Evolutionary conservation across 2,329 filamentous ascomycete species (phyloP).

Genomic region (Fusarium aywerte): DNA sequence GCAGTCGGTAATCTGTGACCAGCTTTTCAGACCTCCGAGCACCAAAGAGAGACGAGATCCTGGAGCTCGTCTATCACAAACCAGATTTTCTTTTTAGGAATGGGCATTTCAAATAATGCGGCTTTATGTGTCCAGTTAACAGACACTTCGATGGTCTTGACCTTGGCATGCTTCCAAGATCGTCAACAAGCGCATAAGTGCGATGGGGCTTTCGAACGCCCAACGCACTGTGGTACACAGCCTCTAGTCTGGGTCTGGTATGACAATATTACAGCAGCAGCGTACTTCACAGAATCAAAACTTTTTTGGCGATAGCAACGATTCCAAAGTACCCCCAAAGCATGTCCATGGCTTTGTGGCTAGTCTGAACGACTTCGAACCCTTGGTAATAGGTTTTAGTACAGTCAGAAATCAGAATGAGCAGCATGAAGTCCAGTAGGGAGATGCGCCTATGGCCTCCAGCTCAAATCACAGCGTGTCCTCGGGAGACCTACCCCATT

Average conservation of each 20-base stretch:
- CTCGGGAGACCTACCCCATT: slow-evolving; percentile 2
- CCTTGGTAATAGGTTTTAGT: not conserved
- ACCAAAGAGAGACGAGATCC: not conserved
- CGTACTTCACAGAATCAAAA: not conserved
- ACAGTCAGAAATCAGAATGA: not conserved
- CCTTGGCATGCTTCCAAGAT: not conserved
- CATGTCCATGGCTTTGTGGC: not conserved
- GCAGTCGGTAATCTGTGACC: not conserved
- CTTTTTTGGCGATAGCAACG: not conserved
- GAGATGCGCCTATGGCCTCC: not conserved
- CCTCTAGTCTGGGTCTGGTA: not conserved
- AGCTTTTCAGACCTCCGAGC: not conserved
- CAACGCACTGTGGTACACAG: not conserved
- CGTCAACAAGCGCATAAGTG: not conserved
- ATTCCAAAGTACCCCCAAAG: not conserved
- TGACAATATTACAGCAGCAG: not conserved
- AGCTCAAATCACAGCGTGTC: not conserved
- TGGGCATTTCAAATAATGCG: not conserved
- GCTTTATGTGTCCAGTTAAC: not conserved
- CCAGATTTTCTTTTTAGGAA: not conserved
- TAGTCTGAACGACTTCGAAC: not conserved
- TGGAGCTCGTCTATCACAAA: not conserved
- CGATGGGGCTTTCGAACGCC: not conserved
- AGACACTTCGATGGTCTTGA: not conserved
- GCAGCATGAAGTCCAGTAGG: not conserved